Conservation (phyloP, 257 asterid genomes). For the Mentha longifolia region DNA sequence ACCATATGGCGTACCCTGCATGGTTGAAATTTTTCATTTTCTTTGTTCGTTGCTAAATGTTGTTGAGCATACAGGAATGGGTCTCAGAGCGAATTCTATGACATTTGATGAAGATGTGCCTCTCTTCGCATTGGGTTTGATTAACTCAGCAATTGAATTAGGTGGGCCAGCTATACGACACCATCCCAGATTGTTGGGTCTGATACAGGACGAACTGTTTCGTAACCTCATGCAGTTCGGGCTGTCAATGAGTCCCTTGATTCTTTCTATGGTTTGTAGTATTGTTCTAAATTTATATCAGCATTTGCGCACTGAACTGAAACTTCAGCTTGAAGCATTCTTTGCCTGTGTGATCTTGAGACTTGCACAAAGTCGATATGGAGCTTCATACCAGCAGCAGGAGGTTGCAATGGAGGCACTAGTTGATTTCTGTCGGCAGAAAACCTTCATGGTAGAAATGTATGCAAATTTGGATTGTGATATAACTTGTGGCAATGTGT, state of each 20-base stretch:
- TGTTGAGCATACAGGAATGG: conserved; percentile 77
- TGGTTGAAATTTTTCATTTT: conserved; percentile 95
- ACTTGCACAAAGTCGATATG: conserved; percentile 87
- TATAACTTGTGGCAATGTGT: conserved; percentile 90
- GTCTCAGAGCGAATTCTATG: conserved; percentile 80
- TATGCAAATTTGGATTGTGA: conserved; percentile 93
- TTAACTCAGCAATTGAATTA: conserved; percentile 89
- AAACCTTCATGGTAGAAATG: conserved; percentile 90
- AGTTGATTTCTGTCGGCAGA: conserved; percentile 96
- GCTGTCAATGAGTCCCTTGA: conserved; percentile 83
- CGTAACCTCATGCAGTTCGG: conserved; percentile 95
- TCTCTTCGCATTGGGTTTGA: conserved; percentile 85
- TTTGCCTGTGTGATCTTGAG: conserved; percentile 93
- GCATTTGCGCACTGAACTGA: conserved; percentile 79
- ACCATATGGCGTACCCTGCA: conserved; percentile 95
- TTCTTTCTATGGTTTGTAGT: conserved; percentile 95
- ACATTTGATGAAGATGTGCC: conserved; percentile 95
- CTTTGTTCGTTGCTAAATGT: conserved; percentile 86
- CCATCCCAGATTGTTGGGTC: conserved; percentile 86
- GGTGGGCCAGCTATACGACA: conserved; percentile 76
- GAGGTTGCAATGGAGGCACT: conserved; percentile 99
- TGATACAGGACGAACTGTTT: conserved; percentile 91
- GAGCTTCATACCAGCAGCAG: conserved; percentile 96
- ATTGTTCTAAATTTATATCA: conserved; percentile 87
- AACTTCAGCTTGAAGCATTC: conserved; percentile 96